A percentile compares a stretch with the other conserved stretches of the same genome.
phyloP scores from a whole-genome alignment of 2,329 filamentous ascomycete species.

The Chaetomium olivaceum region DNA sequence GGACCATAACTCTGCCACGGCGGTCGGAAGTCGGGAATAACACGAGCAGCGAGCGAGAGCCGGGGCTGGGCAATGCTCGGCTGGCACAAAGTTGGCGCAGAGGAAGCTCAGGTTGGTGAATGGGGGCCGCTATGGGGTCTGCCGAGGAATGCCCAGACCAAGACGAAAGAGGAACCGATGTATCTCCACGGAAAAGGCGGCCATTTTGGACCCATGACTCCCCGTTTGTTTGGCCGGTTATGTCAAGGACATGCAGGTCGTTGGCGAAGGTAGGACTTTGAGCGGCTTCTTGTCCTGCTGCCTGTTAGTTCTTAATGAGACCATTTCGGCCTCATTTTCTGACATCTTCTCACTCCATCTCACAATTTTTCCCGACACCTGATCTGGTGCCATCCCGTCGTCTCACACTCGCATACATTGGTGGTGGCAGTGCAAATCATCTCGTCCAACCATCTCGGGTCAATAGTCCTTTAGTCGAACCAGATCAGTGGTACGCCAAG shows the following conservation, averaged over 20 bases:
- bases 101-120: background rate
- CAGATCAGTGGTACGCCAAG: background rate
- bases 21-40: conserved; percentile 1
- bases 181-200: conserved; percentile 10
- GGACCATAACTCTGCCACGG: background rate
- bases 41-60: background rate
- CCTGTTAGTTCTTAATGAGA: conserved; percentile 11
- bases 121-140: background rate
- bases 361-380: background rate
- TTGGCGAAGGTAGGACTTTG: conserved; percentile 9
- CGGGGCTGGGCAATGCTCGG: background rate
- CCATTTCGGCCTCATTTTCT: background rate
- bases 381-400: background rate
- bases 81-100: background rate
- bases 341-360: background rate
- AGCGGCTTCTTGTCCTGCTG: background rate
- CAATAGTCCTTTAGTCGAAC: background rate
- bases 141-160: conserved; percentile 4
- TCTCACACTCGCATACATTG: conserved; percentile 15
- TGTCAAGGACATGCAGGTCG: conserved; percentile 3
- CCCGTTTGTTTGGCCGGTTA: conserved; percentile 2
- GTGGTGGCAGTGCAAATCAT: conserved; percentile 29
- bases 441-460: conserved; percentile 14
- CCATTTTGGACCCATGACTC: conserved; percentile 11
- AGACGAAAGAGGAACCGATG: background rate